Conservation (phyloP, 352 stramenopile genomes). For the Phytopythium mirpurense region DNA sequence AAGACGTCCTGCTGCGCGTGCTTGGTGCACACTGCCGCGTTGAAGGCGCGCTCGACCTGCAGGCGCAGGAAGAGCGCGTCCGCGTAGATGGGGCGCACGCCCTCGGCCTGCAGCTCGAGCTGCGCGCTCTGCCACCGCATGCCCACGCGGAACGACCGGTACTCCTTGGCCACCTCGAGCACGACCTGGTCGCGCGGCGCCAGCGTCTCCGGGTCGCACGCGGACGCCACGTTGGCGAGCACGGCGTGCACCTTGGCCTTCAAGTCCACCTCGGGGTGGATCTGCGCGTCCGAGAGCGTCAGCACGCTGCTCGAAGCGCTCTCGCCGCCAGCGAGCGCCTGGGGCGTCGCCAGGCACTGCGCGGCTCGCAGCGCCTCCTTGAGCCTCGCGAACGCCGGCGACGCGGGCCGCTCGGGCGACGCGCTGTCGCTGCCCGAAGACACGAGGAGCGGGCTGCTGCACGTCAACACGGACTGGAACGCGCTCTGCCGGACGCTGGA, state of each 20-base stretch:
- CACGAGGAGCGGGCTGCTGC: conserved; percentile 35
- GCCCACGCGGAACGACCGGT: conserved; percentile 54
- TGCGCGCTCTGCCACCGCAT: conserved; percentile 77
- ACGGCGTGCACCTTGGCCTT: conserved; percentile 72
- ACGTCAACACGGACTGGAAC: conserved; percentile 48
- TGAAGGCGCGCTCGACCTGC: conserved; percentile 73
- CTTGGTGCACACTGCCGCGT: conserved; percentile 59
- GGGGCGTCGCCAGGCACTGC: conserved; percentile 21
- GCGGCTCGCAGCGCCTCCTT: conserved; percentile 63
- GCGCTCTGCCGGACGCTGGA: conserved; percentile 31
- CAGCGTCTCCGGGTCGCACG: conserved; percentile 25
- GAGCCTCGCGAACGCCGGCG: conserved; percentile 60
- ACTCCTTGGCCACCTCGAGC: conserved; percentile 74
- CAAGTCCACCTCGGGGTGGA: conserved; percentile 48
- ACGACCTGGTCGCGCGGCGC: conserved; percentile 48
- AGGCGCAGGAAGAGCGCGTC: conserved; percentile 67
- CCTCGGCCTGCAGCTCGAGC: conserved; percentile 50
- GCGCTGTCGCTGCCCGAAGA: neutral
- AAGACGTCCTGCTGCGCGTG: conserved; percentile 51
- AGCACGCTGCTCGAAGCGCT: conserved; percentile 29
- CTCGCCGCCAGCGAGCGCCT: neutral
- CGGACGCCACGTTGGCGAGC: conserved; percentile 57
- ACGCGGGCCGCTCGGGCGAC: conserved; percentile 28
- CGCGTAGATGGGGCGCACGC: conserved; percentile 65
- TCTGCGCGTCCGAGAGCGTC: conserved; percentile 23